These are phyloP conservation scores for Lathyrus sativus DNA, from an alignment of 306 rosid species.

Conservation along the genomic window DNA sequence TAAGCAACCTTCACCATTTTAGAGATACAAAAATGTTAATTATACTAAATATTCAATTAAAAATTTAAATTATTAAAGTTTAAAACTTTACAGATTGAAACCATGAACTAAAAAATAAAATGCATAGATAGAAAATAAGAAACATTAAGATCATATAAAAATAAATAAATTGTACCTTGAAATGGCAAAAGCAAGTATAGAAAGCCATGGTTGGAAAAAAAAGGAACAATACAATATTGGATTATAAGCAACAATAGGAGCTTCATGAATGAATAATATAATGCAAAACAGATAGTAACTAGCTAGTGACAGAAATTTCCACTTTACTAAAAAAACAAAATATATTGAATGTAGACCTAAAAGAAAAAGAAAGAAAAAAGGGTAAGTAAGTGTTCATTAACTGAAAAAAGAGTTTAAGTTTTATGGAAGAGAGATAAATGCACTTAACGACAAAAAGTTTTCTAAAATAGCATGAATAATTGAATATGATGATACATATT, in stretches of 20 bases:
- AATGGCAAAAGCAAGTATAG: conserved; percentile 49
- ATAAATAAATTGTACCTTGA: conserved; percentile 56
- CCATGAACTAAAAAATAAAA: background rate
- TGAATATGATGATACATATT: too few species aligned
- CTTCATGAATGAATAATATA: conserved; percentile 40
- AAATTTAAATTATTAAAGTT: conserved; percentile 11
- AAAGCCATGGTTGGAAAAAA: conserved; percentile 57
- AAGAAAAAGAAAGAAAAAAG: background rate
- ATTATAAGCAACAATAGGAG: background rate
- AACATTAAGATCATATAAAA: conserved; percentile 11
- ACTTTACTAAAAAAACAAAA: conserved; percentile 13
- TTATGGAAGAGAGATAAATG: conserved; percentile 44
- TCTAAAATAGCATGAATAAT: too few species aligned
- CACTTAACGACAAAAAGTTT: conserved; percentile 31
- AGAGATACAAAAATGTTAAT: background rate
- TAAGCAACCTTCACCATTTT: conserved; percentile 2
- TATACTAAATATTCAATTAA: background rate
- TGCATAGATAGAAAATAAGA: background rate
- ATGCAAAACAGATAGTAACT: conserved; percentile 12
- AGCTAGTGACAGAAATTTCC: conserved; percentile 24
- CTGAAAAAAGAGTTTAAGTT: conserved; percentile 31
- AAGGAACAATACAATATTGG: conserved; percentile 5
- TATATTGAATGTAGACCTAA: background rate
- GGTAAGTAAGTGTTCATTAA: conserved; percentile 16
- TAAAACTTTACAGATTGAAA: conserved; percentile 7